These are phyloP conservation scores for Mycosphaerella sp. DNA, from an alignment of 2,329 filamentous ascomycete genomes.

Conservation along the genomic window DNA sequence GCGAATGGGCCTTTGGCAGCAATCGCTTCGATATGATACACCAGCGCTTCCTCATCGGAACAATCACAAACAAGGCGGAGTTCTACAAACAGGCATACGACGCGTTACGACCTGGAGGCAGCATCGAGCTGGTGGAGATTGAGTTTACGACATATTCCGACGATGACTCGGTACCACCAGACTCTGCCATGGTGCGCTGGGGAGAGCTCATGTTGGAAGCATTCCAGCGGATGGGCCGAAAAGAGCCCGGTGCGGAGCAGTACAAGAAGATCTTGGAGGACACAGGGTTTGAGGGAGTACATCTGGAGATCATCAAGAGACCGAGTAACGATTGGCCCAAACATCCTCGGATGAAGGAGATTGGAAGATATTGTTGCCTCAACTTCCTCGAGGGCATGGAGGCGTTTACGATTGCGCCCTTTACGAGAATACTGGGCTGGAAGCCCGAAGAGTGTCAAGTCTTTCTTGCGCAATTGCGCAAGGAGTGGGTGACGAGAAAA, in stretches of 20 bases:
- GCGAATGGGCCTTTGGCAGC: slow-evolving; percentile 36
- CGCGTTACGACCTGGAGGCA: slow-evolving; percentile 39
- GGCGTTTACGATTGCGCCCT: slow-evolving; percentile 36
- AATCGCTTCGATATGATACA: slow-evolving; percentile 40
- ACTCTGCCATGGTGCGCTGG: slow-evolving; percentile 24
- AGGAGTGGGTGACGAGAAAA: slow-evolving; percentile 13
- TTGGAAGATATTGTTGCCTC: slow-evolving; percentile 20
- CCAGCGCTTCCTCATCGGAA: slow-evolving; percentile 33
- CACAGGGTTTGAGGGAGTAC: slow-evolving; percentile 27
- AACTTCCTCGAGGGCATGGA: slow-evolving; percentile 15
- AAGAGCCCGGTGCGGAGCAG: slow-evolving; percentile 13
- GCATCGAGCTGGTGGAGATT: slow-evolving; percentile 41
- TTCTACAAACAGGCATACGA: slow-evolving; percentile 30
- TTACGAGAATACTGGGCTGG: slow-evolving; percentile 41
- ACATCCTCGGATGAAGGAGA: slow-evolving; percentile 18
- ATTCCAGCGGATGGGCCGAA: slow-evolving; percentile 20
- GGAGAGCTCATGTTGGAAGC: slow-evolving; percentile 23
- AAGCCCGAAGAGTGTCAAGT: slow-evolving; percentile 28
- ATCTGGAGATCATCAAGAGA: slow-evolving; percentile 21
- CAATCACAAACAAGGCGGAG: slow-evolving; percentile 20
- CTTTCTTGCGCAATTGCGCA: slow-evolving; percentile 5
- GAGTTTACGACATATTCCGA: slow-evolving; percentile 36
- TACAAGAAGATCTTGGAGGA: slow-evolving; percentile 19
- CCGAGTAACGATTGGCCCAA: slow-evolving; percentile 30
- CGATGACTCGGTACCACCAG: slow-evolving; percentile 35